Evolutionary conservation across 1,139 yeast genomes (phyloP), one percentile per base, ranked within the genome.

Genomic region (Schwanniomyces etchellsii): DNA sequence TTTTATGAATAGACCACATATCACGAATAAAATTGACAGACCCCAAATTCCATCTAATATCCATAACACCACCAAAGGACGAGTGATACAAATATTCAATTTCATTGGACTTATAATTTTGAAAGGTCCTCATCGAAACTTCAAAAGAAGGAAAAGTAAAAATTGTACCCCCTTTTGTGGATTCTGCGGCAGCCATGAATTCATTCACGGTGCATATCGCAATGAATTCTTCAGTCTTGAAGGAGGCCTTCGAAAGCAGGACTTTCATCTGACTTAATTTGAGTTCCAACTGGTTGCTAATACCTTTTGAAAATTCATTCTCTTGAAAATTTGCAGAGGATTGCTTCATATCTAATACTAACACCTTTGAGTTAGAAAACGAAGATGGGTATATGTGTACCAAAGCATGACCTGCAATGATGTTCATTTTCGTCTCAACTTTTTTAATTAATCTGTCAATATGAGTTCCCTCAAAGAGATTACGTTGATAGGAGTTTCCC

Each of bases 11-110:
- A 9, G 81, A 45, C 35, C 55, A 84, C 95, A 91, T 86, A 43
- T 86, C 95, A 27, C 95, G 69, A 23, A 91, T 85, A 42, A 86
- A 86, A 44, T 83, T 84, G n/a, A 89, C 80, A 0, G 95, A 81
- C 0, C 97, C 96, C 28, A 91, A 60, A 50, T 91, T 91, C 97
- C 97, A 91, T 27, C 88, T 74, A 3, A 91, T 78, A 39, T 86
- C 95, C 27, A 91, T 94, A 7, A 86, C 76, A 18, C 95, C 96
- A 7, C 88, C 95, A 60, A 91, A 86, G 2, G 78, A 65, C 22
- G 91, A 78, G 29, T 67, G 70, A 49, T 73, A 89, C 4, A 70
- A 58, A 45, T 79, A 85, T 43, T 82, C 82, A 30, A 88, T 70
- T 4, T 68, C 44, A 29, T 71, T 70, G 11, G 67, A 60, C 9